phyloP scores from a whole-genome alignment of 805 yeast species.

The Barnettozyma sucrosica region DNA sequence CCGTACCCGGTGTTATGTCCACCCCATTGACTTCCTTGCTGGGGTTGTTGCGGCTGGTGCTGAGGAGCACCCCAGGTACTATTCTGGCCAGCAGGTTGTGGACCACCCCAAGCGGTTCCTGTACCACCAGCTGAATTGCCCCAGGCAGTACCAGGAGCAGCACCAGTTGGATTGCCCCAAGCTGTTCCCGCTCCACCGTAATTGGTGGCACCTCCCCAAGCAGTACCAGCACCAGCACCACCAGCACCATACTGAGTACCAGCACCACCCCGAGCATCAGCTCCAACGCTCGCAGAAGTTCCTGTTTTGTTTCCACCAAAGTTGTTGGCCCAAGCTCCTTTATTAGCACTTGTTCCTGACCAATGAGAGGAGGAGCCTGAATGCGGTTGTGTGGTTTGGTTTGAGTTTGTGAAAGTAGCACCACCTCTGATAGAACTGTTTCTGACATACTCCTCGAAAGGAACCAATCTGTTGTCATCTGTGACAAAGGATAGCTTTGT shows the following conservation, averaged over 20 bases:
- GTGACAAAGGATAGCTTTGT: slow-evolving; percentile 69
- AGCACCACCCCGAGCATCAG: slow-evolving; percentile 39
- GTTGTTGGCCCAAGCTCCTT: slow-evolving; percentile 26
- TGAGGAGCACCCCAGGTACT: slow-evolving; percentile 34
- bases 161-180: slow-evolving; percentile 43
- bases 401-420: slow-evolving; percentile 13
- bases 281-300: slow-evolving; percentile 30
- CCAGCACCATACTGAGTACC: slow-evolving; percentile 26
- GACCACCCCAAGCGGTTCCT: slow-evolving; percentile 37
- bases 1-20: slow-evolving; percentile 33
- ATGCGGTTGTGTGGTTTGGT: slow-evolving; percentile 4
- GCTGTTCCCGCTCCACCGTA: slow-evolving; percentile 37
- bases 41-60: not conserved
- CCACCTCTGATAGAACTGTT: slow-evolving; percentile 26
- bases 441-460: slow-evolving; percentile 75
- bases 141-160: slow-evolving; percentile 36
- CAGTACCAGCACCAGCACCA: slow-evolving; percentile 40
- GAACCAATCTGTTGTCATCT: slow-evolving; percentile 60
- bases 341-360: slow-evolving; percentile 19
- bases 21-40: slow-evolving; percentile 24
- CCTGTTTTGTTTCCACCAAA: slow-evolving; percentile 39
- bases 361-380: slow-evolving; percentile 30
- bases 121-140: slow-evolving; percentile 33
- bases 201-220: slow-evolving; percentile 38
- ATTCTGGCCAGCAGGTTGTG: slow-evolving; percentile 25